Evolutionary conservation across 2,329 filamentous ascomycete species (phyloP), one percentile per base, ranked within the genome.

Genomic region (Stachybotrys chartarum): DNA sequence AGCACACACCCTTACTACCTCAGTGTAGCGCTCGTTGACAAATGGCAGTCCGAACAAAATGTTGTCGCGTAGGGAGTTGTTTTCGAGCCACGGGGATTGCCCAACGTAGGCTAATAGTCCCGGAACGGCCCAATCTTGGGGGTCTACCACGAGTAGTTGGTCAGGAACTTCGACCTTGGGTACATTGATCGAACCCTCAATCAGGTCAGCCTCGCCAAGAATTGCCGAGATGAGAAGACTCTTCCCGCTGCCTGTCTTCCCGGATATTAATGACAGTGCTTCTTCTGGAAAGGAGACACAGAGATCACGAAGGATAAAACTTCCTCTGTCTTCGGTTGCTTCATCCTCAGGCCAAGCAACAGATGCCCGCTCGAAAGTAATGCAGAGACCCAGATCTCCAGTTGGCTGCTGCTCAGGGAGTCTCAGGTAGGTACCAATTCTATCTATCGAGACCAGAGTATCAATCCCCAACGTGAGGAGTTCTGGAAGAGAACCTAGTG

Each of bases 21-120:
- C 82, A 1, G 77, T 73, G 66, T 93, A 94, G 45, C 90, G 82
- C n/a, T 78, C 74, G 55, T 84, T 74, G 54, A 91, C 81, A 35
- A 79, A 81, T 0, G 88, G 88, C 3, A 92, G 73, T 0, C 88
- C 88, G 58, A 93, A 94, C 0, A 90, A 69, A 53, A 94, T 87
- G 62, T 94, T 94, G 49, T 91, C 85, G 55, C 81, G 84, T 58
- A 94, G 85, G 6, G 84, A 88, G 1, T 86, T 87, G 61, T 92
- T 93, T 65, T 93, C 89, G 51, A 94, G 89, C 90, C 89, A 94
- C 0, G 89, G 89, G 7, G 87, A 90, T 65, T 92, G 88, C 1
- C 86, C 83, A 35, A 92, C 87, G 61, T 86, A 93, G 0, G 89
- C 89, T 51, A 91, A 79, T 1, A 86, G 81, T 3, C 79, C 79